phyloP scores from a whole-genome alignment of 805 yeast genomes.

The Nematodospora valgi region DNA sequence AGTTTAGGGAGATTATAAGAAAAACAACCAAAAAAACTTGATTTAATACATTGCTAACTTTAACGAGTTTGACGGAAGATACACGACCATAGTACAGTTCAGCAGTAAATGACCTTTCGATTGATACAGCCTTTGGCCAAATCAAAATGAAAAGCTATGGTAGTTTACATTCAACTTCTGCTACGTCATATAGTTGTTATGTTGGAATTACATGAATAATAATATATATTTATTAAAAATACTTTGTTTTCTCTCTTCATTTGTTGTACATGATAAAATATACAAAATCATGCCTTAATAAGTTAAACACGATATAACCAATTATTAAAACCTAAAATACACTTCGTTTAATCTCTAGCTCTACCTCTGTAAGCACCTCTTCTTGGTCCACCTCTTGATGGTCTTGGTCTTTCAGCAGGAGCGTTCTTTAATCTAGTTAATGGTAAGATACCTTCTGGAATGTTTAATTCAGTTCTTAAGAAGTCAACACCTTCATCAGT shows the following conservation, averaged over 20 bases:
- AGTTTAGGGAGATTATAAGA: too few species aligned
- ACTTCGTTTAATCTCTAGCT: constrained; percentile 42
- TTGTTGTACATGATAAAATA: too few species aligned
- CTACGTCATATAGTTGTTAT: constrained; percentile 1
- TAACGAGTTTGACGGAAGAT: too few species aligned
- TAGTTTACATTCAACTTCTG: too few species aligned
- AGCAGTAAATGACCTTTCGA: too few species aligned
- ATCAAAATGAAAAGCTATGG: too few species aligned
- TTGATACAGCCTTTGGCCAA: too few species aligned
- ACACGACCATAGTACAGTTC: too few species aligned
- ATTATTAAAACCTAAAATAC: constrained; percentile 1
- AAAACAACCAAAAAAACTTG: too few species aligned
- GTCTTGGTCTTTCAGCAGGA: constrained; percentile 74
- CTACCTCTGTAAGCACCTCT: constrained; percentile 56
- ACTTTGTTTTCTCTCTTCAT: neutral
- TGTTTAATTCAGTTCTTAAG: constrained; percentile 96
- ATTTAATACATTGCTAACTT: too few species aligned
- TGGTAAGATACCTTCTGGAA: constrained; percentile 98
- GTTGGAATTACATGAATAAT: neutral
- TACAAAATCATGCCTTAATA: too few species aligned
- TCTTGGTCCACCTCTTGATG: constrained; percentile 37
- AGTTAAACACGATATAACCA: neutral
- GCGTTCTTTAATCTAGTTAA: constrained; percentile 95
- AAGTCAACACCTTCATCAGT: constrained; percentile 99
- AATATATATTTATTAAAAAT: neutral